Evolutionary conservation across 2,329 filamentous ascomycete genomes (phyloP).

Genomic region (Iodosphaeria phyllophila): DNA sequence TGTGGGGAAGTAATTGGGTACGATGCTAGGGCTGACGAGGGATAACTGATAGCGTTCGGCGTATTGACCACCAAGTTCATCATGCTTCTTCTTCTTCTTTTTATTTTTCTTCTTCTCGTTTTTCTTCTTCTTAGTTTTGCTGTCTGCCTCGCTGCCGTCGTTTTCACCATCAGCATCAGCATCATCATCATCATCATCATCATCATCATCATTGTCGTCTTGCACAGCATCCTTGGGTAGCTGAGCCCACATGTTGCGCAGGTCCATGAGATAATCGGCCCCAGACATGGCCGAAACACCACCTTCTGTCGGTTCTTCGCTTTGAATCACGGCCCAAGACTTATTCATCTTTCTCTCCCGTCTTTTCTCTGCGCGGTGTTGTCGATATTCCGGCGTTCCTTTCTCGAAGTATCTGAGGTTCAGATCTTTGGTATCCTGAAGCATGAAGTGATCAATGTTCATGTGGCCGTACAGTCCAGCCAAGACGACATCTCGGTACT

Average conservation of each 20-base stretch:
- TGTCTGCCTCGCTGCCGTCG: constrained; percentile 6
- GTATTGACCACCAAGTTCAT: constrained; percentile 60
- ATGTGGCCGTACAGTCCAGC: constrained; percentile 78
- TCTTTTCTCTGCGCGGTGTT: constrained; percentile 2
- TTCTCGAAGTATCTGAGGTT: constrained; percentile 30
- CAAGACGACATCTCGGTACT: constrained; percentile 80
- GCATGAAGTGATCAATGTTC: constrained; percentile 95
- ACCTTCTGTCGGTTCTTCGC: no score
- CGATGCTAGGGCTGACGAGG: constrained; percentile 67
- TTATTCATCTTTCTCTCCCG: constrained; percentile 9
- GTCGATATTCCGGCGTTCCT: constrained; percentile 8
- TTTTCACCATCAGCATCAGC: constrained; percentile 26
- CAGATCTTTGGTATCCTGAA: constrained; percentile 70
- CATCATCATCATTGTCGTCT: background rate
- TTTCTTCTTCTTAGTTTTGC: constrained; percentile 16
- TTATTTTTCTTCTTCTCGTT: constrained; percentile 36
- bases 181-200: constrained; percentile 44
- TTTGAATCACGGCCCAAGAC: background rate
- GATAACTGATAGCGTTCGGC: constrained; percentile 73
- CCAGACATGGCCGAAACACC: no score
- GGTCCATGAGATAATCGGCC: no score
- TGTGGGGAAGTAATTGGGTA: constrained; percentile 84
- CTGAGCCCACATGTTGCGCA: constrained; percentile 60
- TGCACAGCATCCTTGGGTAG: constrained; percentile 34
- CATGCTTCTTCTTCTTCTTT: constrained; percentile 33